These are phyloP conservation scores for Penicillium paneum DNA, from an alignment of 2,329 filamentous ascomycete species.

Conservation along the genomic window DNA sequence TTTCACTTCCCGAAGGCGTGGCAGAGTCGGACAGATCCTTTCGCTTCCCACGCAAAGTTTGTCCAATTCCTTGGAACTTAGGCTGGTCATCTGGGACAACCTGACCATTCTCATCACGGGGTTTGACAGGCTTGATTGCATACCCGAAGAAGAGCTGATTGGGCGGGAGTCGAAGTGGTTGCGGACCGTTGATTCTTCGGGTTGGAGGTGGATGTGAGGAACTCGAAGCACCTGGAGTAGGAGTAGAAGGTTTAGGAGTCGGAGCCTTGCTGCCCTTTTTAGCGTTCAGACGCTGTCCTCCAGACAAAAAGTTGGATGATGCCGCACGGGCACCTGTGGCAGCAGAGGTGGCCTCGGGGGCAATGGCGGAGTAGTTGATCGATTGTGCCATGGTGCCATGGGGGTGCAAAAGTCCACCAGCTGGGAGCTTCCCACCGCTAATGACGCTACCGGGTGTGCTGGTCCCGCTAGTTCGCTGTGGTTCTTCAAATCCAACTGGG, in stretches of 20 bases:
- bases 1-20: constrained; percentile 38
- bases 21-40: constrained; percentile 50
- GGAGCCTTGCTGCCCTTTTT: constrained; percentile 77
- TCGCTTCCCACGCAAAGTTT: constrained; percentile 74
- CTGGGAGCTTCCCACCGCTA: constrained; percentile 60
- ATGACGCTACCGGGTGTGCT: constrained; percentile 73
- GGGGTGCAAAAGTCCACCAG: constrained; percentile 71
- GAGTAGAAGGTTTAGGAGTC: constrained; percentile 70
- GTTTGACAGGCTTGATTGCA: constrained; percentile 82
- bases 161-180: constrained; percentile 76
- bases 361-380: constrained; percentile 94
- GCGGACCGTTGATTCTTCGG: constrained; percentile 69
- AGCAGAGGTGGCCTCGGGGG: constrained; percentile 68
- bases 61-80: constrained; percentile 80
- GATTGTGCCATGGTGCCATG: constrained; percentile 94
- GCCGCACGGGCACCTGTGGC: constrained; percentile 60
- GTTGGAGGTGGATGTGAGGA: constrained; percentile 44
- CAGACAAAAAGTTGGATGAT: constrained; percentile 73
- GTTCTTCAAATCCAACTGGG: constrained; percentile 91
- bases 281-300: constrained; percentile 75
- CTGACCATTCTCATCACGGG: constrained; percentile 64
- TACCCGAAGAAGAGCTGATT: constrained; percentile 98
- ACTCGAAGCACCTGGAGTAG: constrained; percentile 59
- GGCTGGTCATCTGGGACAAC: constrained; percentile 62
- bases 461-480: constrained; percentile 73